Conservation (phyloP, 139 green algal genomes). For the Pleodorina starrii region DNA sequence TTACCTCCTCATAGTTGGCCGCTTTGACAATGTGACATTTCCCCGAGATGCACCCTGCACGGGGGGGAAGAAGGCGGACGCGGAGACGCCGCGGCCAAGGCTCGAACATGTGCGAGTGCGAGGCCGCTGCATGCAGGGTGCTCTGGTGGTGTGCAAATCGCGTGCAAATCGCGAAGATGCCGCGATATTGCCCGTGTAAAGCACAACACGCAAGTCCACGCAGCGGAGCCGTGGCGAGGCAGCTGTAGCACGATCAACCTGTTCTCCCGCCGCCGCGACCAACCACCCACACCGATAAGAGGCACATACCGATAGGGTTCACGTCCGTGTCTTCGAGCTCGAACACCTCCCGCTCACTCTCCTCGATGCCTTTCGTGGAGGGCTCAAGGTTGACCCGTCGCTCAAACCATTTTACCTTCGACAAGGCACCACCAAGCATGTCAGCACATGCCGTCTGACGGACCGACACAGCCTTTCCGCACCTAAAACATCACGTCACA, state of each 20-base stretch:
- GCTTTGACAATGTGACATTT: constrained; percentile 56
- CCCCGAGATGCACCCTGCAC: constrained; percentile 61
- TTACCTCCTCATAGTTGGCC: constrained; percentile 59
- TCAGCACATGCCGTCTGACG: neutral
- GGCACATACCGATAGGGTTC: constrained; percentile 49
- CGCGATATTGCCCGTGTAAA: no score
- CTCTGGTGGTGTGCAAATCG: no score
- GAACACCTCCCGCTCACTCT: constrained; percentile 62
- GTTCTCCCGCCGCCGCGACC: no score
- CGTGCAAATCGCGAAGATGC: no score
- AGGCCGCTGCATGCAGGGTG: no score
- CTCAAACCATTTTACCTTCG: constrained; percentile 68
- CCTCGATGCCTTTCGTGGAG: constrained; percentile 58
- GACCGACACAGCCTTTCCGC: neutral
- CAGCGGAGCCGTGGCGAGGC: no score
- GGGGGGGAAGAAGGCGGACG: no score
- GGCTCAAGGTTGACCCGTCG: constrained; percentile 61
- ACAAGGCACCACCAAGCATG: neutral
- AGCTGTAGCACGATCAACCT: no score
- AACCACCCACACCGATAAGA: no score
- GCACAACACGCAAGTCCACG: no score
- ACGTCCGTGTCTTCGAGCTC: constrained; percentile 61
- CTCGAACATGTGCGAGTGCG: no score
- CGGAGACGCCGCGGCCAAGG: no score
- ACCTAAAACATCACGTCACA: neutral